These are phyloP conservation scores for Russula sp. DNA, from an alignment of 768 basidiomycete genomes.

Conservation along the genomic window DNA sequence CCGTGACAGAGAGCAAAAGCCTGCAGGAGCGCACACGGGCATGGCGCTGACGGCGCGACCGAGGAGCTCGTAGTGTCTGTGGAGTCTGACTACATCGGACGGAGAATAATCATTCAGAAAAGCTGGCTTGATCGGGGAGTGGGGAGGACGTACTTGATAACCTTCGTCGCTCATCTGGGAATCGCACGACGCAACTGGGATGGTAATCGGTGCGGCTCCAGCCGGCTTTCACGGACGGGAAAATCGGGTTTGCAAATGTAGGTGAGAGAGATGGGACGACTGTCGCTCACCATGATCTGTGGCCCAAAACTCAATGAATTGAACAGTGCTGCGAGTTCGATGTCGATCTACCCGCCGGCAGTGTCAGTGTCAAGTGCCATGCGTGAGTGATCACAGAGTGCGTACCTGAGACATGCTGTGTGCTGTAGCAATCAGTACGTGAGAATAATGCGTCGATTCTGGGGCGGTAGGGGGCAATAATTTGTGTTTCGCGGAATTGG, in stretches of 20 bases:
- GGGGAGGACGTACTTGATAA: conserved; percentile 7
- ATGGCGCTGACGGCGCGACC: not conserved
- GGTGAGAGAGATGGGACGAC: not conserved
- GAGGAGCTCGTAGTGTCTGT: conserved; percentile 3
- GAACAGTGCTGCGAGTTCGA: conserved; percentile 21
- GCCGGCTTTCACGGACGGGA: not conserved
- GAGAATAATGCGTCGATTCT: not conserved
- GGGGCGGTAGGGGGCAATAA: not conserved
- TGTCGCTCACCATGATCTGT: not conserved
- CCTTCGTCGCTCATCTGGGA: conserved; percentile 12
- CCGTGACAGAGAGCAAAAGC: conserved; percentile 9
- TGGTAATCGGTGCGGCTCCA: not conserved
- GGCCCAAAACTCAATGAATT: conserved; percentile 12
- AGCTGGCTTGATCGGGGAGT: not conserved
- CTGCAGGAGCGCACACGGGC: conserved; percentile 14
- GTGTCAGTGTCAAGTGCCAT: not conserved
- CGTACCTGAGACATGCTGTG: conserved; percentile 13
- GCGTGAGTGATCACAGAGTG: not conserved
- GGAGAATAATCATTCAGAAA: not conserved
- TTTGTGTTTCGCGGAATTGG: not conserved
- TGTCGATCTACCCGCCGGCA: conserved; percentile 2
- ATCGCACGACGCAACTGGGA: not conserved
- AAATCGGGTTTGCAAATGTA: not conserved
- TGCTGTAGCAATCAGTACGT: not conserved
- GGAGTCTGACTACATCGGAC: conserved; percentile 12